Conservation (phyloP, 371 early-diverging fungal genomes). For the Amoeboaphelidium protococcarum region DNA sequence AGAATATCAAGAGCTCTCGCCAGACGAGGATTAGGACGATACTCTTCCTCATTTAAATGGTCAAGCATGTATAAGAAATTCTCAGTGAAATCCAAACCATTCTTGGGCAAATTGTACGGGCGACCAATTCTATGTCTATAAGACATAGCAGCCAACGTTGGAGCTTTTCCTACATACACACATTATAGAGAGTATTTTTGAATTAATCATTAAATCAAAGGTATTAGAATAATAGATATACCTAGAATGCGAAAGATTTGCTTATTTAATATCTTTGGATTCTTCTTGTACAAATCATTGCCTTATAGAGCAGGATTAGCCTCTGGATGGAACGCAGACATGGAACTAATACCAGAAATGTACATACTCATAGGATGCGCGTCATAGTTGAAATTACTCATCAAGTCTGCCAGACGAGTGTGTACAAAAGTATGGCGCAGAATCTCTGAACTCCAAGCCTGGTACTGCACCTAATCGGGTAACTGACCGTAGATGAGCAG, state of each 20-base stretch:
- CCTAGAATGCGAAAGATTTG: conserved; percentile 28
- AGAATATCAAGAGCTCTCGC: conserved; percentile 21
- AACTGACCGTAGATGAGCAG: conserved; percentile 19
- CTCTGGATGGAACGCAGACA: conserved; percentile 32
- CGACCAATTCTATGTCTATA: conserved; percentile 23
- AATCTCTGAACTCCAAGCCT: conserved; percentile 12
- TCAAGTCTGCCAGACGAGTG: conserved; percentile 12
- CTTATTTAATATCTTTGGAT: conserved; percentile 13
- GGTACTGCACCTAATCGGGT: conserved; percentile 11
- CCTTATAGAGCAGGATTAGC: conserved; percentile 23
- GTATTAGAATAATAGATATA: too few relatives aligned
- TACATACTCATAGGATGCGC: conserved; percentile 37
- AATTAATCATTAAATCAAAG: too few relatives aligned
- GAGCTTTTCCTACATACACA: too few relatives aligned
- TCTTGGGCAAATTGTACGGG: conserved; percentile 20
- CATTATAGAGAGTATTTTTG: too few relatives aligned
- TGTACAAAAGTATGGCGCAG: conserved; percentile 29
- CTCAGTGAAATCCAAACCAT: conserved; percentile 13
- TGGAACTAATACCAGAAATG: conserved; percentile 18
- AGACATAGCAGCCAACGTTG: conserved; percentile 25
- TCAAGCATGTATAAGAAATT: conserved; percentile 29
- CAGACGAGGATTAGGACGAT: conserved; percentile 16
- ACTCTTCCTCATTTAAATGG: conserved; percentile 22
- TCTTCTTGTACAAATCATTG: conserved; percentile 17
- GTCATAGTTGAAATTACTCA: conserved; percentile 27